Evolutionary conservation across 1,284 basidiomycete genomes (phyloP).

Genomic region (Cutaneotrichosporon sp.): DNA sequence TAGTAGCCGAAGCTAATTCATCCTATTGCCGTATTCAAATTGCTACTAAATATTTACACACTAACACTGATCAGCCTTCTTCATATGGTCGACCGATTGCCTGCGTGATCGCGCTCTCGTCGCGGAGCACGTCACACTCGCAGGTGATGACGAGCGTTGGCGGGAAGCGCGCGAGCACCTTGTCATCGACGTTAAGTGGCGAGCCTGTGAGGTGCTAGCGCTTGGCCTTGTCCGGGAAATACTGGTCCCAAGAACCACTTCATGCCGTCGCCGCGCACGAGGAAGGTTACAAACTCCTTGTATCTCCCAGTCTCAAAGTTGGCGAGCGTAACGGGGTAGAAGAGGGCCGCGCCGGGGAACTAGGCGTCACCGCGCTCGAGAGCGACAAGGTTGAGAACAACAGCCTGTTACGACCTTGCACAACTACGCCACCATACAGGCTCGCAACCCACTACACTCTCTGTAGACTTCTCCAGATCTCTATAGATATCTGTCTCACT

Average conservation of each 20-base stretch:
- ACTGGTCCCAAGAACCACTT: conserved; percentile 30
- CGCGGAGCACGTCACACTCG: conserved; percentile 26
- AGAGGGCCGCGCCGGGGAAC: conserved; percentile 16
- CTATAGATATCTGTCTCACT: no score
- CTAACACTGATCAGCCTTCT: no score
- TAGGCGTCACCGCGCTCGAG: conserved; percentile 12
- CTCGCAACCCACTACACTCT: no score
- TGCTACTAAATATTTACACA: no score
- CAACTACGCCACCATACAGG: no score
- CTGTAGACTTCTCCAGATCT: no score
- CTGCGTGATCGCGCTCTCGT: conserved; percentile 18
- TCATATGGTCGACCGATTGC: not conserved
- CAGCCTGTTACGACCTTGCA: conserved; percentile 25
- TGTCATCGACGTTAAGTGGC: conserved; percentile 15
- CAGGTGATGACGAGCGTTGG: conserved; percentile 23
- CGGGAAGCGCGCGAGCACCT: conserved; percentile 18
- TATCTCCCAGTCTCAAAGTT: conserved; percentile 21
- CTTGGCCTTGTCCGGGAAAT: conserved; percentile 9
- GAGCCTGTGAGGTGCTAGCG: conserved; percentile 13
- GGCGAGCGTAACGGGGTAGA: conserved; percentile 24
- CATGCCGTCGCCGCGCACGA: conserved; percentile 24
- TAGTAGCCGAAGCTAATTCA: no score
- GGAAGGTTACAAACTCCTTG: conserved; percentile 22
- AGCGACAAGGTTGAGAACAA: conserved; percentile 18
- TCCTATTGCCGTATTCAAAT: no score